These are phyloP conservation scores for Curvularia hawaiiensis DNA, from an alignment of 2,329 filamentous ascomycete genomes.

Conservation along the genomic window DNA sequence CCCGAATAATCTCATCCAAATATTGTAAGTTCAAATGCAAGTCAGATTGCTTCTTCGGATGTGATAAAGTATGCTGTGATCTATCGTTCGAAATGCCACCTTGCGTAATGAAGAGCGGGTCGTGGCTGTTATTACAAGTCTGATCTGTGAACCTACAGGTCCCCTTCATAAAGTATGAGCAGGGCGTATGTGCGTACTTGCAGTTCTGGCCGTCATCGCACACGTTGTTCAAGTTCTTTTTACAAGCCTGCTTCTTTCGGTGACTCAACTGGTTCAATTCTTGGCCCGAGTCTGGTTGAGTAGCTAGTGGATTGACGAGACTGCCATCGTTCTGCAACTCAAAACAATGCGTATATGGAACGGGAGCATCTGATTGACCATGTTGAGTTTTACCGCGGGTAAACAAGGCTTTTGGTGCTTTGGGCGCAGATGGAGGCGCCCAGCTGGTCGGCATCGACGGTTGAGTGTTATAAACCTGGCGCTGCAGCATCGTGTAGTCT, in stretches of 20 bases:
- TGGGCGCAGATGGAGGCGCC: background rate
- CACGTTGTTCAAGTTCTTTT: background rate
- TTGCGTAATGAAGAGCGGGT: background rate
- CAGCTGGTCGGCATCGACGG: background rate
- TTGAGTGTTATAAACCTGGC: background rate
- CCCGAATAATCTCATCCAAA: background rate
- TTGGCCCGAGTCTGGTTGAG: background rate
- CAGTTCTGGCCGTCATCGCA: conserved; percentile 3
- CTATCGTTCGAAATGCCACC: background rate
- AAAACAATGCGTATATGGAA: background rate
- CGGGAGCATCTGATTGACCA: no score
- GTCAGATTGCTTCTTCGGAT: background rate
- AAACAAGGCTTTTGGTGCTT: background rate
- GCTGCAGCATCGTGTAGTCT: background rate
- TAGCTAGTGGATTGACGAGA: background rate
- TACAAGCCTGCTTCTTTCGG: conserved; percentile 1
- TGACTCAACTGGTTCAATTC: background rate
- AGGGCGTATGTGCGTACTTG: background rate
- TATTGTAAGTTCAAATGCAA: background rate
- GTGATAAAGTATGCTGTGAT: background rate
- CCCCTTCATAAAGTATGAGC: background rate
- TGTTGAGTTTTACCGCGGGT: background rate
- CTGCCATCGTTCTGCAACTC: background rate
- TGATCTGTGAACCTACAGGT: background rate
- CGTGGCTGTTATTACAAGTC: background rate